These are phyloP conservation scores for Cetradonia linearis DNA, from an alignment of 495 filamentous ascomycete genomes.

Conservation along the genomic window DNA sequence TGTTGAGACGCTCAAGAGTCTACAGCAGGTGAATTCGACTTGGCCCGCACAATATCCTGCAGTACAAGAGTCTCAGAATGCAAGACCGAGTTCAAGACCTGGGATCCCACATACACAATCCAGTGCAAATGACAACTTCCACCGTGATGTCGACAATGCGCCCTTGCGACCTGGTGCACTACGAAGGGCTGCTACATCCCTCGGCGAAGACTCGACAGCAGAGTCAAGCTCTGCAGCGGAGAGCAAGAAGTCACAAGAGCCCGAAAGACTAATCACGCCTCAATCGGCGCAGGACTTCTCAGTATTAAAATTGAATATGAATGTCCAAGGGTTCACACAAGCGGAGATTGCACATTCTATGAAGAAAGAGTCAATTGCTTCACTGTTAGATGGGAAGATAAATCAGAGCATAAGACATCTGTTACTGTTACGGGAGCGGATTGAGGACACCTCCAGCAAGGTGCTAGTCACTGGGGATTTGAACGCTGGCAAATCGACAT, in stretches of 20 bases:
- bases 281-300: constrained; percentile 95
- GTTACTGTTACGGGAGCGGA: constrained; percentile 73
- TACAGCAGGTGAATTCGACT: constrained; percentile 78
- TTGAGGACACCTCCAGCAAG: constrained; percentile 96
- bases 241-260: constrained; percentile 46
- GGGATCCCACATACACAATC: constrained; percentile 47
- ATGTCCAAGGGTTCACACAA: constrained; percentile 75
- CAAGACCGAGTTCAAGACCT: constrained; percentile 36
- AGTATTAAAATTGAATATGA: constrained; percentile 86
- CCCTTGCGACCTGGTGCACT: constrained; percentile 42
- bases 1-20: constrained; percentile 65
- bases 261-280: constrained; percentile 71
- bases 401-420: constrained; percentile 86
- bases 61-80: constrained; percentile 42
- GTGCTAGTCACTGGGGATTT: constrained; percentile 95
- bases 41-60: constrained; percentile 97
- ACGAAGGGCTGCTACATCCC: constrained; percentile 61
- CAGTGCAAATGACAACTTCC: constrained; percentile 28
- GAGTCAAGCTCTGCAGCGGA: constrained; percentile 66
- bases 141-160: constrained; percentile 29
- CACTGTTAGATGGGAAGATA: constrained; percentile 87
- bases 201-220: constrained; percentile 47
- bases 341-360: constrained; percentile 92
- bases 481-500: constrained; percentile 96
- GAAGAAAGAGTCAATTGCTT: constrained; percentile 81